Evolutionary conservation across 2,329 filamentous ascomycete species (phyloP).

Genomic region (Neopestalotiopsis sp.): DNA sequence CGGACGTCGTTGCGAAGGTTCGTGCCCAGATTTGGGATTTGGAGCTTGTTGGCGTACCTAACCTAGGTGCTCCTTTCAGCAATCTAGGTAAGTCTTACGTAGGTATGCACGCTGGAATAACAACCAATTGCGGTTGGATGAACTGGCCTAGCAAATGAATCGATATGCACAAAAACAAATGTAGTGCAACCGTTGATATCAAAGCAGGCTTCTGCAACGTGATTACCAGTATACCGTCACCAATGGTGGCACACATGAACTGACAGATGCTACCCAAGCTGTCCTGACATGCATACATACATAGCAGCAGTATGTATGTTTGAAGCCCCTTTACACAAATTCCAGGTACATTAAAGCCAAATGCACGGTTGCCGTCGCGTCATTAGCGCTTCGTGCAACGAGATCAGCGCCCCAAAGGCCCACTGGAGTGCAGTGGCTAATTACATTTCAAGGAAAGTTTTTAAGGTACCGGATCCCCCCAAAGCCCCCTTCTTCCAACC

Average conservation of each 20-base stretch:
- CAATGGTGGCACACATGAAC: not conserved
- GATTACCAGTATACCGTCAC: not conserved
- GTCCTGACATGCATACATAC: not conserved
- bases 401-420: not conserved
- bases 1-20: not conserved
- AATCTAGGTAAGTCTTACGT: not conserved
- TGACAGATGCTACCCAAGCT: not conserved
- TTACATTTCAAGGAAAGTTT: not conserved
- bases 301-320: not conserved
- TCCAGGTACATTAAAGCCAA: not conserved
- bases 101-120: not conserved
- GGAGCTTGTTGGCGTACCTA: not conserved
- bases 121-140: not conserved
- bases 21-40: conserved; percentile 1
- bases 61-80: not conserved
- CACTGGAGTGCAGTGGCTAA: not conserved
- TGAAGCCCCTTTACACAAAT: conserved; percentile 1
- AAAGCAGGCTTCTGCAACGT: not conserved
- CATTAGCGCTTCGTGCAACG: not conserved
- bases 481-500: not conserved
- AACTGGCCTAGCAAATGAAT: not conserved
- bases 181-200: not conserved
- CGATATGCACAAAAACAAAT: not conserved
- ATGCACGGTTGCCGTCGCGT: conserved; percentile 1
- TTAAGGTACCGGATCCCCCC: not conserved